Conservation (phyloP, 2,329 filamentous ascomycete species). For the Torrubiellomyces zombiae region DNA sequence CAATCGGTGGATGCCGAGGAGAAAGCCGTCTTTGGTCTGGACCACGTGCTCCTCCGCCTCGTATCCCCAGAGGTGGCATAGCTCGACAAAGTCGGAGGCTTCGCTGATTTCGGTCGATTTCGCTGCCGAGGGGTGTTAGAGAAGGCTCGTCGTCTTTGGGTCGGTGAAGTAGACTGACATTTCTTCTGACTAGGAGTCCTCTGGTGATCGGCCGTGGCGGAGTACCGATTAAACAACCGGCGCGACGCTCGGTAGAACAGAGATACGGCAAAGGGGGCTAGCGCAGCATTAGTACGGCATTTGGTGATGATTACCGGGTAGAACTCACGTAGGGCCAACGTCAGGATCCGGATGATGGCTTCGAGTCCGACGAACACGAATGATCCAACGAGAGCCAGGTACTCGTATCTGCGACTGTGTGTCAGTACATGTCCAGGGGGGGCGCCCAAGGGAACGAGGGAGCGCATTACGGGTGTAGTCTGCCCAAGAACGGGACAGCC, state of each 20-base stretch:
- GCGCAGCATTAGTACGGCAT: constrained; percentile 9
- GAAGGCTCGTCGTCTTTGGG: constrained; percentile 30
- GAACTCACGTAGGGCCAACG: constrained; percentile 64
- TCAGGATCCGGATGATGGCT: constrained; percentile 67
- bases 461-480: constrained; percentile 30
- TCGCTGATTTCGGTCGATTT: constrained; percentile 66
- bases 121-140: constrained; percentile 22
- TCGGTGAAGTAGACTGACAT: constrained; percentile 20
- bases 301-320: too few relatives aligned
- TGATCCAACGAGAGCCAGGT: constrained; percentile 70
- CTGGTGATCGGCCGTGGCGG: constrained; percentile 51
- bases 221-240: constrained; percentile 63
- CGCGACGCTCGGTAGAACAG: constrained; percentile 74
- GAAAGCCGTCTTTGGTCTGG: constrained; percentile 84
- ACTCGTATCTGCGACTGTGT: constrained; percentile 61
- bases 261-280: constrained; percentile 62
- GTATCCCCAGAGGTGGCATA: constrained; percentile 86
- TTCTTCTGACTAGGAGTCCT: constrained; percentile 52
- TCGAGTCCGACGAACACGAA: constrained; percentile 73
- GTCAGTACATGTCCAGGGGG: constrained; percentile 2
- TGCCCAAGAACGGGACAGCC: constrained; percentile 35
- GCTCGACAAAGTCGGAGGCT: constrained; percentile 79
- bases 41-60: constrained; percentile 92
- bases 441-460: neutral
- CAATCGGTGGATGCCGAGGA: constrained; percentile 77